Evolutionary conservation across 2,329 filamentous ascomycete genomes (phyloP), one percentile per base, ranked within the genome.

Genomic region (Fusarium brevicatenulatum): DNA sequence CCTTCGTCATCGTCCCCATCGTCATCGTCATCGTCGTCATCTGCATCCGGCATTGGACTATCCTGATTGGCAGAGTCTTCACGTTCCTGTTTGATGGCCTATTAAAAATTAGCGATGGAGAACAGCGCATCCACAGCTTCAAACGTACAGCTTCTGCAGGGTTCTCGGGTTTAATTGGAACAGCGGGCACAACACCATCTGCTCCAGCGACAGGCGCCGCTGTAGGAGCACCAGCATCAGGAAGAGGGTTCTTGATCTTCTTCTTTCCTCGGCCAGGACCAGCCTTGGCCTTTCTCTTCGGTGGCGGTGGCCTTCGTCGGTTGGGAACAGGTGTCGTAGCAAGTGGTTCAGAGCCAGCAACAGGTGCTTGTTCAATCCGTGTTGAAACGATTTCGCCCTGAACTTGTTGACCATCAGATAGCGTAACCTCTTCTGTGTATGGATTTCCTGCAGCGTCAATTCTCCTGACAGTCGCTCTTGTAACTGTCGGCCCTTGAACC

Each of bases 341-440:
- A 83, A 74, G 88, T 80, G 72, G 87, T 83, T 86, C 92, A n/a
- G 88, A 86, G 3, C 86, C 86, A 25, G 61, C 37, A 36, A 25
- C 59, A 25, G 68, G 71, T 5, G 87, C 86, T 1, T 86, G 82
- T 40, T 90, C 85, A 21, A 90, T 83, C 11, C 86, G 86, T 4
- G 88, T 90, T 0, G 88, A 86, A 66, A 94, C 89, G 56, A 97
- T 91, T 79, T 97, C 95, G 63, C 94, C 94, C 71, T 95, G 93
- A 2, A 97, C 88, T 9, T 86, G 85, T 79, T 96, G 93, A 1
- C 94, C 95, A 64, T 95, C 93, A 9, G 91, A 89, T 8, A 97
- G 88, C 25, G 94, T 92, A 12, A 96, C 91, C 77, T 97, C 94
- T 80, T 96, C 94, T 4, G 95, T 91, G 68, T 93, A 94, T 15